Evolutionary conservation across 768 basidiomycete species (phyloP).

Genomic region (Russula abietina): DNA sequence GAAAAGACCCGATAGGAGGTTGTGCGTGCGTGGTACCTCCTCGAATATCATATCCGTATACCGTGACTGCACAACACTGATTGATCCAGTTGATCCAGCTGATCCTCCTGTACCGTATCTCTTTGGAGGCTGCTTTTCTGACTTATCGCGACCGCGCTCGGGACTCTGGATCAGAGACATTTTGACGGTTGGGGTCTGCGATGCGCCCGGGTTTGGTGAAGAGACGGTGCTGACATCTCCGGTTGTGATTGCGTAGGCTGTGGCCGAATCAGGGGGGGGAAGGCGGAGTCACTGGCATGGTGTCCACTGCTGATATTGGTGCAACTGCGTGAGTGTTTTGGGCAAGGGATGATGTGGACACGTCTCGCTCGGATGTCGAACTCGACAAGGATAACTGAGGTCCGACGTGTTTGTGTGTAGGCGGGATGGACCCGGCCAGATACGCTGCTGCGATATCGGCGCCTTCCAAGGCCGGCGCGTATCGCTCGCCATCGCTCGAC

Average conservation of each 20-base stretch:
- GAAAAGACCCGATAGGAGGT: conserved; percentile 11
- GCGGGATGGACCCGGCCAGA: not conserved
- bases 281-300: not conserved
- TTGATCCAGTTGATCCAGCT: not conserved
- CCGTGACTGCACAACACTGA: not conserved
- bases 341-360: not conserved
- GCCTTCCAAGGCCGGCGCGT: not conserved
- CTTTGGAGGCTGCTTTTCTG: not conserved
- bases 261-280: too few species aligned
- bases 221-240: not conserved
- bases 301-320: not conserved
- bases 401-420: not conserved
- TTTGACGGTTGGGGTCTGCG: not conserved
- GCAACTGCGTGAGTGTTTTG: not conserved
- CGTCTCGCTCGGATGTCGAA: not conserved
- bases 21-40: conserved; percentile 6
- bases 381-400: not conserved
- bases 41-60: conserved; percentile 18
- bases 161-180: not conserved
- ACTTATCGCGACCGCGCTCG: not conserved
- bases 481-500: not conserved
- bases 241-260: not conserved
- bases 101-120: not conserved
- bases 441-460: not conserved
- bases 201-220: not conserved